Conservation (phyloP, 208 protist genomes). For the Endotrypanum monterogeii region DNA sequence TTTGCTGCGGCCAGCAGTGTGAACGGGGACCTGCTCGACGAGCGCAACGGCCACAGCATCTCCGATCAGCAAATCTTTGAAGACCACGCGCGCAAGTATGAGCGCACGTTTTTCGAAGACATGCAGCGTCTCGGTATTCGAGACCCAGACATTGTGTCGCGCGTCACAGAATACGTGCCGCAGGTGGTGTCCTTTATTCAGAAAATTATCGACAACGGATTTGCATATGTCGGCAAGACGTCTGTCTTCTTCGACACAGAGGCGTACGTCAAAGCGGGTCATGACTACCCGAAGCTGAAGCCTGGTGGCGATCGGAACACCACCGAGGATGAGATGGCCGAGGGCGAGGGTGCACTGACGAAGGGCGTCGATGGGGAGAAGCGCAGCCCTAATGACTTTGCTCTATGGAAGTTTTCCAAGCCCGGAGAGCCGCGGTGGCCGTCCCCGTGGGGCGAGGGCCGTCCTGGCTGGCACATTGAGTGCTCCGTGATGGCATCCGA, state of each 20-base stretch:
- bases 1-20: slow-evolving; percentile 64
- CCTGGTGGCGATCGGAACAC: slow-evolving; percentile 52
- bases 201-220: slow-evolving; percentile 96
- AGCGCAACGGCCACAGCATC: slow-evolving; percentile 56
- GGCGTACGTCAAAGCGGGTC: slow-evolving; percentile 79
- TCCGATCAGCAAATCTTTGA: slow-evolving; percentile 90
- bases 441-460: slow-evolving; percentile 93
- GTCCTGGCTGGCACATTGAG: slow-evolving; percentile 99
- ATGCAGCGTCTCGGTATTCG: slow-evolving; percentile 89
- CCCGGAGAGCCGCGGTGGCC: slow-evolving; percentile 95
- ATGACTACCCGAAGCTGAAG: slow-evolving; percentile 96
- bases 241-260: slow-evolving; percentile 97
- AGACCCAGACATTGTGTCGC: slow-evolving; percentile 92
- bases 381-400: slow-evolving; percentile 95
- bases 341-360: slow-evolving; percentile 89
- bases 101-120: slow-evolving; percentile 94
- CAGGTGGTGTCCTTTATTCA: slow-evolving; percentile 95
- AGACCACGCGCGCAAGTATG: slow-evolving; percentile 85
- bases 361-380: slow-evolving; percentile 87
- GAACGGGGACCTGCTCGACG: slow-evolving; percentile 86
- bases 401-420: slow-evolving; percentile 98
- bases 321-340: slow-evolving; percentile 88
- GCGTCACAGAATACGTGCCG: slow-evolving; percentile 98
- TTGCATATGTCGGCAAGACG: slow-evolving; percentile 92
- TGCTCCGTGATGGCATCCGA: slow-evolving; percentile 98